phyloP scores from a whole-genome alignment of 192 early-diverging fungal species.

The Obelidium mucronatum region DNA sequence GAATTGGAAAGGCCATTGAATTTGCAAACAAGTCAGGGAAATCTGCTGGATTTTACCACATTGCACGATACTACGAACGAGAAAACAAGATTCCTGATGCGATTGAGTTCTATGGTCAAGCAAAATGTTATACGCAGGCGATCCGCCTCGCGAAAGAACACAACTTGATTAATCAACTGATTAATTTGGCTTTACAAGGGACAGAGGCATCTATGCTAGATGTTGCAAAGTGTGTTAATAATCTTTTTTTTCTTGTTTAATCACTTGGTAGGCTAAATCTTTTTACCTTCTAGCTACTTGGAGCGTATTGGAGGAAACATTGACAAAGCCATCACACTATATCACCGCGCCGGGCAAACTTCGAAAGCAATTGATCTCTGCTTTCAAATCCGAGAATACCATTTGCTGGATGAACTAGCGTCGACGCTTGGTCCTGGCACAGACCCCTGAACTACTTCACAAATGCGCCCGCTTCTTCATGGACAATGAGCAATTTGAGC shows the following conservation, averaged over 20 bases:
- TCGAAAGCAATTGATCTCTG: conserved; percentile 60
- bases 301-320: conserved; percentile 40
- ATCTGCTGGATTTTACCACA: conserved; percentile 52
- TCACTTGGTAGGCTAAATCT: not conserved
- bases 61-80: conserved; percentile 58
- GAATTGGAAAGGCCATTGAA: conserved; percentile 56
- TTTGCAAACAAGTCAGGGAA: conserved; percentile 46
- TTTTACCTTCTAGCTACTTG: conserved; percentile 43
- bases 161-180: conserved; percentile 53
- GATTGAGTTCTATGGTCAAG: conserved; percentile 53
- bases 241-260: conserved; percentile 12
- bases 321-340: conserved; percentile 56
- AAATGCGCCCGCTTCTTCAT: conserved; percentile 41
- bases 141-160: conserved; percentile 62
- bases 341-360: conserved; percentile 53
- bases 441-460: conserved; percentile 45
- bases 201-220: conserved; percentile 51
- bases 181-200: conserved; percentile 58
- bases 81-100: conserved; percentile 59
- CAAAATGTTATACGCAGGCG: conserved; percentile 58
- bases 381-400: conserved; percentile 44
- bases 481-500: conserved; percentile 36
- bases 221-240: conserved; percentile 52
- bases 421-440: conserved; percentile 40
- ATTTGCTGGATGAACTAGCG: conserved; percentile 53